These are phyloP conservation scores for Apostasia shenzhenica DNA, from an alignment of 106 monocot genomes.

Conservation along the genomic window DNA sequence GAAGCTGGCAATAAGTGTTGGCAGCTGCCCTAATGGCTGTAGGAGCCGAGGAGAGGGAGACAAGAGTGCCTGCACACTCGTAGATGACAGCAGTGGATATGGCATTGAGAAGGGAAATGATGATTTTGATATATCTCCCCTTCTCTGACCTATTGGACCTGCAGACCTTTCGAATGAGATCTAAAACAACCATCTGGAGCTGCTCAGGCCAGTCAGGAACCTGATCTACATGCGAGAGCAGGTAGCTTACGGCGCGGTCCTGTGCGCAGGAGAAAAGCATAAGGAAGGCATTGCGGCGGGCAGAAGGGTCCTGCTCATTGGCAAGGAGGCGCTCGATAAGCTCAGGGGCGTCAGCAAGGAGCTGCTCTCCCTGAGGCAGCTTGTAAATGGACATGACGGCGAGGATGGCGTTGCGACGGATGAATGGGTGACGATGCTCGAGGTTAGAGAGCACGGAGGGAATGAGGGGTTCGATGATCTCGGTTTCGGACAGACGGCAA, in stretches of 20 bases:
- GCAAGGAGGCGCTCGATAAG: conserved; percentile 53
- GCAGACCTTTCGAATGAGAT: conserved; percentile 88
- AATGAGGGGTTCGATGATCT: conserved; percentile 68
- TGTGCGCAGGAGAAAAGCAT: conserved; percentile 84
- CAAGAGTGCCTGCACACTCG: conserved; percentile 76
- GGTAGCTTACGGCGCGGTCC: conserved; percentile 68
- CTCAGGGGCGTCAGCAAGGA: conserved; percentile 66
- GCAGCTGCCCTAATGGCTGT: conserved; percentile 83
- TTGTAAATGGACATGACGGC: conserved; percentile 45
- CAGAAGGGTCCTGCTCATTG: conserved; percentile 65
- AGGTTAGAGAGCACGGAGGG: conserved; percentile 52
- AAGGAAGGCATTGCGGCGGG: conserved; percentile 78
- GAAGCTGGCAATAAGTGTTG: conserved; percentile 83
- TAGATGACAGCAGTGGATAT: conserved; percentile 69
- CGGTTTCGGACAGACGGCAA: conserved; percentile 53
- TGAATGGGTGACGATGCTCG: conserved; percentile 58
- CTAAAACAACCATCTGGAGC: conserved; percentile 89
- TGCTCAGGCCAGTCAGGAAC: conserved; percentile 72
- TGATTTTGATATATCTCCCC: conserved; percentile 77
- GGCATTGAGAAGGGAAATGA: conserved; percentile 48
- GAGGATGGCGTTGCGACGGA: conserved; percentile 45
- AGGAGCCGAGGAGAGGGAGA: conserved; percentile 85
- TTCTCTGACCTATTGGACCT: conserved; percentile 62
- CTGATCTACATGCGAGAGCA: conserved; percentile 54
- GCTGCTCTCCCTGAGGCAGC: conserved; percentile 62